Evolutionary conservation across 306 rosid genomes (phyloP).

Genomic region (barrel medic (Medicago truncatula)): MtrunA17r5.0-ANR NC_053048.1:34614001-34614500

Average conservation of each 20-base stretch:
- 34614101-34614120: slow-evolving; percentile 35
- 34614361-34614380: background rate
- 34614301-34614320: background rate
- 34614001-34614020: slow-evolving; percentile 48
- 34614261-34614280: background rate
- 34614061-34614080: slow-evolving; percentile 30
- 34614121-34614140: slow-evolving; percentile 69
- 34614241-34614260: background rate
- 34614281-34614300: background rate
- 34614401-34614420: background rate
- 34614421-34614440: background rate
- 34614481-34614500: background rate
- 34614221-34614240: background rate
- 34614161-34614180: slow-evolving; percentile 57
- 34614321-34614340: background rate
- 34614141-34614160: slow-evolving; percentile 67
- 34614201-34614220: background rate
- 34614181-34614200: slow-evolving; percentile 4
- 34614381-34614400: background rate
- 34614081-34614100: slow-evolving; percentile 15
- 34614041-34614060: slow-evolving; percentile 29
- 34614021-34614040: slow-evolving; percentile 3
- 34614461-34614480: background rate
- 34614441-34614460: slow-evolving; percentile 6
- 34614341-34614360: background rate